phyloP scores from a whole-genome alignment of 2,329 filamentous ascomycete genomes.

The Trichothecium sympodiale region DNA sequence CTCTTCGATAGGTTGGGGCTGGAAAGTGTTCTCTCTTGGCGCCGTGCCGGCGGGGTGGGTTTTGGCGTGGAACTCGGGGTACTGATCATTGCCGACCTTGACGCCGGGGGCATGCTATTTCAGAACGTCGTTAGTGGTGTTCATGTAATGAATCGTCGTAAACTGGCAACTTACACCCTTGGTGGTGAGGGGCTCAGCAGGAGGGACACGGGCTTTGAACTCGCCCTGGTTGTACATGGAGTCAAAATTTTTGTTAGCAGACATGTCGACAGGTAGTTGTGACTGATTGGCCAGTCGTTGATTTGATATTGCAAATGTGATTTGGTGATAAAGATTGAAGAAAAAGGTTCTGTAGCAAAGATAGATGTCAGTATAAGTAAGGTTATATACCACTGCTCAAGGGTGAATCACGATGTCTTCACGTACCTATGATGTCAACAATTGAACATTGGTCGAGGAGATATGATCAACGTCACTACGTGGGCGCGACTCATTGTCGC shows the following conservation, averaged over 20 bases:
- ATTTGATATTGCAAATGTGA: no score
- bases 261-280: constrained; percentile 18
- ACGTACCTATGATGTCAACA: no score
- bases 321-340: no score
- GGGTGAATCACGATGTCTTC: no score
- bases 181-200: constrained; percentile 39
- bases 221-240: constrained; percentile 43
- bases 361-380: no score
- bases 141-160: not conserved
- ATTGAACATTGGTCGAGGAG: no score
- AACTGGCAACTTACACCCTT: constrained; percentile 35
- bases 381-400: no score
- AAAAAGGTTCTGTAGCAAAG: no score
- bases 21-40: constrained; percentile 31
- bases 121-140: constrained; percentile 2
- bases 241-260: constrained; percentile 34
- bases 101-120: constrained; percentile 56
- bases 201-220: constrained; percentile 40
- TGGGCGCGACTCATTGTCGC: no score
- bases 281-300: no score
- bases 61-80: constrained; percentile 53
- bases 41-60: constrained; percentile 52
- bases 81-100: constrained; percentile 45
- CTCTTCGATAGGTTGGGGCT: constrained; percentile 24
- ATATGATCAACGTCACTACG: no score